Evolutionary conservation across 169 alveolate genomes (phyloP).

Genomic region (Eimeria maxima): DNA sequence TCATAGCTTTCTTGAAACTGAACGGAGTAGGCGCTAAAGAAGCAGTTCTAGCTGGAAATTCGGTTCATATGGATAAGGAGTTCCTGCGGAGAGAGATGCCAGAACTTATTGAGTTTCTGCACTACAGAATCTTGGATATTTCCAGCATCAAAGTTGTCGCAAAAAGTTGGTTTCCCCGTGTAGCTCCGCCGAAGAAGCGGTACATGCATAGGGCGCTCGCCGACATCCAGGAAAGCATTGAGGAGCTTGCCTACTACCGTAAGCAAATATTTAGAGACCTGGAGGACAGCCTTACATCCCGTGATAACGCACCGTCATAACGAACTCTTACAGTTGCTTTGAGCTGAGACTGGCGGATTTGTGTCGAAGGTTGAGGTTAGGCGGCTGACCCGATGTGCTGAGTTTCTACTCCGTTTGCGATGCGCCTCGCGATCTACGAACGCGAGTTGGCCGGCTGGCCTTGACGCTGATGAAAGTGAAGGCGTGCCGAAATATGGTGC

Average conservation of each 20-base stretch:
- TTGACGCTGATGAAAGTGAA: too few species aligned
- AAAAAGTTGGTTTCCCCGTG: slow-evolving; percentile 85
- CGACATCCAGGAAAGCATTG: slow-evolving; percentile 91
- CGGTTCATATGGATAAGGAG: slow-evolving; percentile 89
- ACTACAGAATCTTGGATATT: slow-evolving; percentile 90
- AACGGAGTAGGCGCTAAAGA: slow-evolving; percentile 64
- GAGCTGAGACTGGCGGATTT: background rate
- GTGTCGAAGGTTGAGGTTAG: background rate
- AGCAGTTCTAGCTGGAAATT: slow-evolving; percentile 90
- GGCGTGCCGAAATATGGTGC: too few species aligned
- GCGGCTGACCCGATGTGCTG: background rate
- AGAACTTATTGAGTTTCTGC: slow-evolving; percentile 82
- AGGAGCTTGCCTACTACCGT: slow-evolving; percentile 88
- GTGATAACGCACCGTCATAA: background rate
- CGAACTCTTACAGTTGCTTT: background rate
- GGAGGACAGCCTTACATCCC: background rate
- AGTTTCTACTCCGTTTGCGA: background rate
- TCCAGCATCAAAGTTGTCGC: slow-evolving; percentile 87
- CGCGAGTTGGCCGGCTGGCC: too few species aligned
- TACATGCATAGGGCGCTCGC: slow-evolving; percentile 90
- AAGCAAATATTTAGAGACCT: background rate
- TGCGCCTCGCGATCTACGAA: too few species aligned
- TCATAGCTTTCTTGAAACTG: slow-evolving; percentile 62
- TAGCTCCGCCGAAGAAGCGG: slow-evolving; percentile 83
- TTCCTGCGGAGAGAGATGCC: slow-evolving; percentile 91